Evolutionary conservation across 257 asterid species (phyloP), one percentile per base, ranked within the genome.

Genomic region (Solanum boliviense): DNA sequence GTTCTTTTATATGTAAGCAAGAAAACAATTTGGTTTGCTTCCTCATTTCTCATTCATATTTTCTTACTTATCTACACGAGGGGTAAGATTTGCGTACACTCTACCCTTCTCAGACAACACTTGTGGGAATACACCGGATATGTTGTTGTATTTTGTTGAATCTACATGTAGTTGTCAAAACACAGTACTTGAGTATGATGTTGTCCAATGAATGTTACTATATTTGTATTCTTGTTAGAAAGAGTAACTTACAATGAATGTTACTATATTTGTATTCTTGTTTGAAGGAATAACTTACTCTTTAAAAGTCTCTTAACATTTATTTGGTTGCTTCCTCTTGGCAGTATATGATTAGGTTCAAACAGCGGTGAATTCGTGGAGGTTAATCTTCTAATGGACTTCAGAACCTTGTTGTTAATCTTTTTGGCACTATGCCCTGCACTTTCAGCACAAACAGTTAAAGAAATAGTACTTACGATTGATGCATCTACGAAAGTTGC

Each of bases 401-500:
- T 90, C 62, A 91, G 11, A 86, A 88, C 89, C 60, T 74, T 84
- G 23, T 38, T 91, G 88, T 86, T 92, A 83, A 73, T 91, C 31
- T 87, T 92, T 89, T 90, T 96, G 88, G 94, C 88, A 76, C 85
- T 93, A 68, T 79, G 91, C 85, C 92, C 95, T 70, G 87, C 92
- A 39, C 88, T 90, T 90, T 88, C 89, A 87, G 93, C 92, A 1
- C 96, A 93, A 84, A 87, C 81, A 9, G 90, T 89, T 16, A 97
- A 91, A 79, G 91, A 92, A 86, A 93, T 89, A 6, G 91, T 74
- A 56, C 89, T 97, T 84, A 82, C 86, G 15, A 75, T 97, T 16
- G 92, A 94, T 92, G 89, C 98, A 76, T 90, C 93, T 32, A 29
- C 83, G 60, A 87, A 86, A n/a, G 39, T 94, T 48, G 94, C 96